phyloP scores from a whole-genome alignment of 108 stramenopile species.

The Nitzschia sp. region DNA sequence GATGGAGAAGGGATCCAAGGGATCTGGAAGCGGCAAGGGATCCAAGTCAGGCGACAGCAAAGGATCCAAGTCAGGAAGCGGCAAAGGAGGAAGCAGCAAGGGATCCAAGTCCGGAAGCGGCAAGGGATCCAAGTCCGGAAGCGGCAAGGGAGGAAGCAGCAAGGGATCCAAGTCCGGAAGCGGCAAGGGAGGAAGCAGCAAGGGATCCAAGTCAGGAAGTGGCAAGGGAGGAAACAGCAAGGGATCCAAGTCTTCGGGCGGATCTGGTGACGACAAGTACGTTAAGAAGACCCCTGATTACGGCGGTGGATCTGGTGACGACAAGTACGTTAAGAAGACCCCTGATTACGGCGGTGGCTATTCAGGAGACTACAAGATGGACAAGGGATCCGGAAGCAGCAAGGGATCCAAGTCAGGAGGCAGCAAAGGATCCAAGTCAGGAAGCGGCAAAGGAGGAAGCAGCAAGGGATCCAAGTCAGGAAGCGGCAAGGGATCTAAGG shows the following conservation, averaged over 20 bases:
- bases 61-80: background rate
- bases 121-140: background rate
- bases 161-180: background rate
- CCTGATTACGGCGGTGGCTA: too few species aligned
- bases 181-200: background rate
- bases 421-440: background rate
- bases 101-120: background rate
- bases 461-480: slow-evolving; percentile 1
- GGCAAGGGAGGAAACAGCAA: background rate
- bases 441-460: background rate
- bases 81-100: background rate
- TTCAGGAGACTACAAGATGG: background rate
- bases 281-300: slow-evolving; percentile 1
- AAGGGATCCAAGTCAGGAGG: background rate
- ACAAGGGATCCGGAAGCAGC: background rate
- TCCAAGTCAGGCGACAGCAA: background rate
- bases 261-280: background rate
- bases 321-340: too few species aligned
- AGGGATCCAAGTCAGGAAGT: background rate
- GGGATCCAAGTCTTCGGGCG: background rate
- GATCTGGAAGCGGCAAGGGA: background rate
- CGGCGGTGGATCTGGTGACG: background rate
- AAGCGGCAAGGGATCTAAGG: background rate
- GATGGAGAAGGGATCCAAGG: slow-evolving; percentile 2
- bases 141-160: background rate